A percentile compares a stretch with the other conserved stretches of the same genome.
phyloP scores from a whole-genome alignment of 306 rosid species.

The Cucurbita argyrosperma region DNA sequence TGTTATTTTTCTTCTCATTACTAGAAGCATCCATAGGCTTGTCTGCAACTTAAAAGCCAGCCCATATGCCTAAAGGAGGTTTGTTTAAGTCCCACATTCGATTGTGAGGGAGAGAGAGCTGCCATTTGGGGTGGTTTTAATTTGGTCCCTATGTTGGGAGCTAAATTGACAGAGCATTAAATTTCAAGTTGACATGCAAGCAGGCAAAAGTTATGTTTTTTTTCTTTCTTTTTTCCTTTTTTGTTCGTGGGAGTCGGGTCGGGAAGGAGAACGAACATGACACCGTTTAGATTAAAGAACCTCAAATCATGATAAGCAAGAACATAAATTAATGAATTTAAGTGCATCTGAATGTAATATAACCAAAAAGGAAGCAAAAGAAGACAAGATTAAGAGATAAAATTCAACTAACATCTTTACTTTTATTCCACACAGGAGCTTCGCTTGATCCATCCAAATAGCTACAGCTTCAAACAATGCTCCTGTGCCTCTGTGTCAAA shows the following conservation, averaged over 20 bases:
- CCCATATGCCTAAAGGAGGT: constrained; percentile 7
- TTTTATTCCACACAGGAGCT: constrained; percentile 2
- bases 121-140: not conserved
- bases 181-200: not conserved
- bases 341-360: not conserved
- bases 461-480: not conserved
- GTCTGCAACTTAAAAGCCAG: not conserved
- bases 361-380: not conserved
- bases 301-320: not conserved
- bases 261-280: not conserved
- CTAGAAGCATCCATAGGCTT: not conserved
- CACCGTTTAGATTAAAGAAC: not conserved
- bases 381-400: not conserved
- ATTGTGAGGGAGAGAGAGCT: not conserved
- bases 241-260: too few relatives aligned
- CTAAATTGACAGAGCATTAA: constrained; percentile 2
- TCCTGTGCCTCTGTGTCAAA: constrained; percentile 3
- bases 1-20: not conserved
- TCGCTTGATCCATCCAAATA: not conserved
- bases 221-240: not conserved
- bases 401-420: constrained; percentile 4
- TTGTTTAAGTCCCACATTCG: not conserved
- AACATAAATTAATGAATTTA: constrained; percentile 2
- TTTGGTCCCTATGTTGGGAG: constrained; percentile 1
- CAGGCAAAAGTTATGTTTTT: not conserved